A percentile compares a stretch with the other conserved stretches of the same genome.
Evolutionary conservation across 768 basidiomycete species (phyloP).

Genomic region (Coprinopsis cinerea): DNA sequence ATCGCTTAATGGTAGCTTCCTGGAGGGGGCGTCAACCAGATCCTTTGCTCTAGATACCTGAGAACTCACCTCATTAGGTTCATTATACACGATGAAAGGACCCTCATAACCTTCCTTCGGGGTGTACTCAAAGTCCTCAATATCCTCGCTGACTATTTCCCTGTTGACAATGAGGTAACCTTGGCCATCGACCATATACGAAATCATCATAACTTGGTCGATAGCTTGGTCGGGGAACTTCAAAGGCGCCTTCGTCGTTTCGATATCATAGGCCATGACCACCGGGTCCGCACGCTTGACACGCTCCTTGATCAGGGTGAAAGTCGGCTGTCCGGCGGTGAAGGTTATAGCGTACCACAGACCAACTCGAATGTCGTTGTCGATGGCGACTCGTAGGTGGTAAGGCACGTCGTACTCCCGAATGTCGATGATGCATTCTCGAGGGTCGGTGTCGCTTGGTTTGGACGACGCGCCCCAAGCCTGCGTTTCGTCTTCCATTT

Average conservation of each 20-base stretch:
- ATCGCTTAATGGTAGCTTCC: constrained; percentile 77
- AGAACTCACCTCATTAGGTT: constrained; percentile 73
- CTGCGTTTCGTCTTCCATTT: constrained; percentile 50
- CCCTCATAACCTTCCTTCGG: constrained; percentile 98
- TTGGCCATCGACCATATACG: constrained; percentile 98
- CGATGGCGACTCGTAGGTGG: constrained; percentile 97
- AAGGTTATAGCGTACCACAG: constrained; percentile 95
- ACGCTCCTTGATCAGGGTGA: constrained; percentile 68
- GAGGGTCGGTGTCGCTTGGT: constrained; percentile 53
- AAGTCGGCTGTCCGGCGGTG: constrained; percentile 68
- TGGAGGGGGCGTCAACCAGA: constrained; percentile 23
- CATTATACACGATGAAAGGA: constrained; percentile 93
- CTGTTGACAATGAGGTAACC: constrained; percentile 97
- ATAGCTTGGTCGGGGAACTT: constrained; percentile 95
- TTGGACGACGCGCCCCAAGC: constrained; percentile 3
- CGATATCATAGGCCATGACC: constrained; percentile 98
- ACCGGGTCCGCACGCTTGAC: constrained; percentile 99
- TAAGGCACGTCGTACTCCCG: constrained; percentile 97
- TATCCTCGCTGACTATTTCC: constrained; percentile 95
- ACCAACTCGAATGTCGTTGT: constrained; percentile 95
- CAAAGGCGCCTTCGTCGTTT: constrained; percentile 98
- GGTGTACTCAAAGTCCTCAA: constrained; percentile 98
- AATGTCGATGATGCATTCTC: constrained; percentile 88
- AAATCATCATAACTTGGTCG: constrained; percentile 99
- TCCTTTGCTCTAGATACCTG: background rate